These are phyloP conservation scores for Dionaea muscipula DNA, from an alignment of 179 eudicot species.

Conservation along the genomic window DNA sequence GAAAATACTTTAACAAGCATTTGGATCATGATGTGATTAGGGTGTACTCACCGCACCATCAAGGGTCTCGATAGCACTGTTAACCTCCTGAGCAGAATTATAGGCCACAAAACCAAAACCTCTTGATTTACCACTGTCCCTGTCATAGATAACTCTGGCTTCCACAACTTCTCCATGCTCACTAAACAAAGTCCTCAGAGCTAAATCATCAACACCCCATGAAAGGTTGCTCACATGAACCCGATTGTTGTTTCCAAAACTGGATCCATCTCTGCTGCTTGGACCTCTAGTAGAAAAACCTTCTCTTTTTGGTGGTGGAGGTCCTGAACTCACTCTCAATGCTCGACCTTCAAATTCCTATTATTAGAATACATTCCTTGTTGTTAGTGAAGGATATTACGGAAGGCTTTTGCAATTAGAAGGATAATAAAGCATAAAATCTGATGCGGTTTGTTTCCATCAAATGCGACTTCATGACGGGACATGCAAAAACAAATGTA, in stretches of 20 bases:
- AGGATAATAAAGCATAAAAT: no score
- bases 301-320: slow-evolving; percentile 46
- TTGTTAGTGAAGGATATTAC: no score
- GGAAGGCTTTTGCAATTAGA: no score
- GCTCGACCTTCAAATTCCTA: slow-evolving; percentile 87
- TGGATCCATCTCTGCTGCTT: slow-evolving; percentile 29
- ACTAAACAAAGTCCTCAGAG: slow-evolving; percentile 59
- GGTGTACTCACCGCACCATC: slow-evolving; percentile 62
- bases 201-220: slow-evolving; percentile 77
- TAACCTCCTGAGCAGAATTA: slow-evolving; percentile 60
- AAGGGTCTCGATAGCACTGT: slow-evolving; percentile 60
- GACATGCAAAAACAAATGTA: no score
- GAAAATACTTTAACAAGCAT: no score
- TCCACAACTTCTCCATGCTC: slow-evolving; percentile 72
- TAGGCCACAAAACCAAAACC: slow-evolving; percentile 93
- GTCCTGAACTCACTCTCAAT: slow-evolving; percentile 85
- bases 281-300: slow-evolving; percentile 39
- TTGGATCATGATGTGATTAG: not conserved
- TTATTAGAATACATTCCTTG: no score
- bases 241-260: slow-evolving; percentile 41
- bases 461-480: no score
- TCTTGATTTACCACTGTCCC: slow-evolving; percentile 91
- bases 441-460: no score
- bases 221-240: slow-evolving; percentile 81
- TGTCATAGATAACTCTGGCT: slow-evolving; percentile 76